Conservation (phyloP, 768 basidiomycete species). For the Psilocybe cyanescens region DNA sequence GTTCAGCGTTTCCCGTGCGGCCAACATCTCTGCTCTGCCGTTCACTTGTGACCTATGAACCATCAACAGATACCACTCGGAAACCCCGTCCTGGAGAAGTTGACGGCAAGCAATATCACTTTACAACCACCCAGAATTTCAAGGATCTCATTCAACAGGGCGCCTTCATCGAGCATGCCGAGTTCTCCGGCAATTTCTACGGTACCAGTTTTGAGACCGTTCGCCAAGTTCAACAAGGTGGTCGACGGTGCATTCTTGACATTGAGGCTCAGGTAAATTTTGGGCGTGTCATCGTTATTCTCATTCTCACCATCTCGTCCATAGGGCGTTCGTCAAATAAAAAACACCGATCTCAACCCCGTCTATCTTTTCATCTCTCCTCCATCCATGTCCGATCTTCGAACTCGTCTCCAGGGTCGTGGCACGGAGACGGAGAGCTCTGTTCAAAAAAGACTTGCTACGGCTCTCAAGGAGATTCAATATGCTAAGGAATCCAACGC, state of each 20-base stretch:
- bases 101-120: slow-evolving; percentile 87
- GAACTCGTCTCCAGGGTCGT: slow-evolving; percentile 70
- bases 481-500: slow-evolving; percentile 78
- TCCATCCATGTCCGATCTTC: slow-evolving; percentile 74
- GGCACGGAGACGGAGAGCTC: slow-evolving; percentile 84
- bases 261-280: slow-evolving; percentile 89
- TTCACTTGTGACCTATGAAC: slow-evolving; percentile 17
- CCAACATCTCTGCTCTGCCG: slow-evolving; percentile 3
- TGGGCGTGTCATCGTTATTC: neutral
- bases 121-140: slow-evolving; percentile 76
- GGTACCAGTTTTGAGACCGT: slow-evolving; percentile 90
- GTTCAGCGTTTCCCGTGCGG: slow-evolving; percentile 90
- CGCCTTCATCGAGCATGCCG: slow-evolving; percentile 93
- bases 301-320: slow-evolving; percentile 13
- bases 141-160: slow-evolving; percentile 63
- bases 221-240: slow-evolving; percentile 62
- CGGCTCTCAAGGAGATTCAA: slow-evolving; percentile 79
- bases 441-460: slow-evolving; percentile 74
- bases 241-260: slow-evolving; percentile 88
- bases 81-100: slow-evolving; percentile 79
- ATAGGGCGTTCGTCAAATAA: slow-evolving; percentile 93
- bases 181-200: slow-evolving; percentile 92
- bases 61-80: slow-evolving; percentile 82
- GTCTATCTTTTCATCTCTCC: slow-evolving; percentile 94
- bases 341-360: slow-evolving; percentile 78